Base-by-base conservation (phyloP, 2,329 filamentous ascomycete species). In the Orbilia brochopaga region DNA sequence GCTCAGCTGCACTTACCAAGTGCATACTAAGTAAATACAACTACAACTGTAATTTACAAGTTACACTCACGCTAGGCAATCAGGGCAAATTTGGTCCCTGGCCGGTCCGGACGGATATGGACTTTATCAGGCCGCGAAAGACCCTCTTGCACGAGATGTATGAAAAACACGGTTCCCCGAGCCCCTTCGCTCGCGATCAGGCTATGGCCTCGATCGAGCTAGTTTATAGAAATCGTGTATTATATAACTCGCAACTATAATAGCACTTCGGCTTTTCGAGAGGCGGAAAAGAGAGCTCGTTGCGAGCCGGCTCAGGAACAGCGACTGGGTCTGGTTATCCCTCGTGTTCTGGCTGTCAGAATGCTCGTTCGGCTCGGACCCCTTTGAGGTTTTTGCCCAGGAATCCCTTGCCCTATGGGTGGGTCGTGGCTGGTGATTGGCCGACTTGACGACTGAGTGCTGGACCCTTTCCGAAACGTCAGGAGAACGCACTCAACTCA, bases 321-420 rank as follows among this genome's bases (percentile, higher is more conserved):
- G 15, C 21, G 3, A 7, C 6, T 23, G 48, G n/a, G 23, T 19
- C 13, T 13, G 24, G 50, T 37, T 17, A 35, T 19, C 23, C 19
- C 23, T 55, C 23, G 23, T 15, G 15, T 24, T 37, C 19, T 10
- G 37, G 17, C 21, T 21, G 42, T 37, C 27, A 19, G 17, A 48
- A 48, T 4, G 19, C 44, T 48, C 44, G 50, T 65, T 72, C 67
- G 67, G 67, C 60, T 72, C 60, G 60, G 67, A 55, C 67, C 67
- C 56, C 55, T 64, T 52, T 59, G 23, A 51, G 17, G 17, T 27
- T 51, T 51, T 27, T 55, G 56, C 67, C 60, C 64, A 61, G 67
- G 60, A 50, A 52, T 72, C 50, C 67, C 67, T 72, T 65, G 67
- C 60, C 60, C 59, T 70, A 63, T 32, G 51, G 53, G 66, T 70